Base-by-base conservation (phyloP, 495 filamentous ascomycete genomes). In the Hypoxylon perforatum region DNA sequence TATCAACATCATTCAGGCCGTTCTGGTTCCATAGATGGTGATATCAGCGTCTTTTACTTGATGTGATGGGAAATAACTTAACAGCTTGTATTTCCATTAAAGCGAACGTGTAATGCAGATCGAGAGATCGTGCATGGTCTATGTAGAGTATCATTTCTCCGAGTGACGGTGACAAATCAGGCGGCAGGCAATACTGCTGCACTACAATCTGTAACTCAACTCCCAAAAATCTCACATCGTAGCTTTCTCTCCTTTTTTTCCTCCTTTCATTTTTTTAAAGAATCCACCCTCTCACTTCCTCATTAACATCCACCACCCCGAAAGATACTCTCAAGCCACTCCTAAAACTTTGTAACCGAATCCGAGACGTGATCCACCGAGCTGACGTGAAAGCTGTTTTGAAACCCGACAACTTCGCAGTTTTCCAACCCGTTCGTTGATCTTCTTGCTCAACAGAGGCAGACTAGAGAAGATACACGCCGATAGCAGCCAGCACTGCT, bases 141-240 rank as follows among this genome's bases (percentile, higher is more conserved):
- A 64, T 47, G 17, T 49, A 9, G 22, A 46, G 44, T 42, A 50
- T n/a, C 52, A 59, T 58, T 22, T 59, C 35, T 47, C 22, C 22
- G 28, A 60, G 44, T 46, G 25, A 48, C 49, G 49, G 65, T 35
- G 42, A 48, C 38, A 63, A 69, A 49, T 28, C 55, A 49, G 41
- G 58, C 48, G 45, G 54, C 21, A 50, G 53, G 30, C 53, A 9
- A 55, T 18, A 19, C 21, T 38, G 51, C 21, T 38, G 51, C 38
- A 44, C 7, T 46, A 28, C 50, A 47, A 61, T 64, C 57, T 61
- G 61, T 28, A 28, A 41, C 41, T 21, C 66, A 69, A 50, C 66
- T 69, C n/a, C 66, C 66, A 69, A 69, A 69, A 69, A 69, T 69
- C 56, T 44, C 56, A 56, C 46, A 25, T 49, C 23, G 35, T 46